phyloP scores from a whole-genome alignment of 495 filamentous ascomycete genomes.

The Daldinia concentrica region DNA sequence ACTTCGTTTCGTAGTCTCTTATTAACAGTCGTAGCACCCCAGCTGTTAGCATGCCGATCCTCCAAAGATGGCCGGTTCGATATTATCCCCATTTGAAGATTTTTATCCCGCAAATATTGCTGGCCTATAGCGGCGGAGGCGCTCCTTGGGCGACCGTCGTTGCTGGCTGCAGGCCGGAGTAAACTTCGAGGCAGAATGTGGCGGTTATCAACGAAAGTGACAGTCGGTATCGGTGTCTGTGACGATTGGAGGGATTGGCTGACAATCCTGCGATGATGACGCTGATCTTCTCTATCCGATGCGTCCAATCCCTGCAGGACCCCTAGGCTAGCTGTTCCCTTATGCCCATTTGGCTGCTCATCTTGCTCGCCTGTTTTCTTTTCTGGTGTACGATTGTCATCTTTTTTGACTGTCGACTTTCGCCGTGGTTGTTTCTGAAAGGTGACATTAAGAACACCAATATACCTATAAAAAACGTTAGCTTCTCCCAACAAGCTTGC shows the following conservation, averaged over 20 bases:
- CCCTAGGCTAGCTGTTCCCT: slow-evolving; percentile 22
- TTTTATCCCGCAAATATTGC: slow-evolving; percentile 23
- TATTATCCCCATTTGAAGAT: slow-evolving; percentile 3
- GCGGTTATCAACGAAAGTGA: slow-evolving; percentile 93
- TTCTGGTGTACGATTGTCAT: slow-evolving; percentile 46
- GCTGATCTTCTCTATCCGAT: slow-evolving; percentile 38
- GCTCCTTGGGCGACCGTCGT: slow-evolving; percentile 47
- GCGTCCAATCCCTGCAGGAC: slow-evolving; percentile 19
- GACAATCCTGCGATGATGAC: slow-evolving; percentile 68
- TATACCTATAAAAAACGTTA: slow-evolving; percentile 72
- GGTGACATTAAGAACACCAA: slow-evolving; percentile 96
- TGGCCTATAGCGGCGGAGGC: slow-evolving; percentile 47
- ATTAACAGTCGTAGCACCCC: slow-evolving; percentile 97
- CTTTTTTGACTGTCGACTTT: slow-evolving; percentile 62
- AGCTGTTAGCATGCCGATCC: slow-evolving; percentile 72
- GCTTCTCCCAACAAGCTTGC: slow-evolving; percentile 11
- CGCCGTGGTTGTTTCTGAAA: slow-evolving; percentile 85
- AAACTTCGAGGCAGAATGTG: slow-evolving; percentile 92
- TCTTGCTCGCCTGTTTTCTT: slow-evolving; percentile 42
- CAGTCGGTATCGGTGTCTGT: slow-evolving; percentile 75
- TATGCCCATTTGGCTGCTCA: slow-evolving; percentile 35
- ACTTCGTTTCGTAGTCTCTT: slow-evolving; percentile 88
- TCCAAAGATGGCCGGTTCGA: slow-evolving; percentile 53
- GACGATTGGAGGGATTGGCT: slow-evolving; percentile 74
- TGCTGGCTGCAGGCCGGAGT: slow-evolving; percentile 55